Evolutionary conservation across 768 basidiomycete genomes (phyloP).

Genomic region (Favolaschia claudopus): DNA sequence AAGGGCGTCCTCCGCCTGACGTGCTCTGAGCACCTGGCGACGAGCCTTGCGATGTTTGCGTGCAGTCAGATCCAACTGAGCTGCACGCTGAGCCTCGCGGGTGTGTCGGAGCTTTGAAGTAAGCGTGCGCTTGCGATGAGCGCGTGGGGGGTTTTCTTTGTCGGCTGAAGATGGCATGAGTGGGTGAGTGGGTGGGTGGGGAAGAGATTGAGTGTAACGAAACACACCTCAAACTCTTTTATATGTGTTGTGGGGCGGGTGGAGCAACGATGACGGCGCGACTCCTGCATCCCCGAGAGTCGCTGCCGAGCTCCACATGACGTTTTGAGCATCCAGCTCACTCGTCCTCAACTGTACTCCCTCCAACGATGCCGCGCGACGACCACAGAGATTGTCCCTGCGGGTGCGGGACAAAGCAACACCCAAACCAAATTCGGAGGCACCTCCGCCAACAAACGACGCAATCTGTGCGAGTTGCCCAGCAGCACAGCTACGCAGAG

Average conservation of each 20-base stretch:
- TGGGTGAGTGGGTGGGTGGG: too few species aligned
- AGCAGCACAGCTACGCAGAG: neutral
- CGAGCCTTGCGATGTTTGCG: neutral
- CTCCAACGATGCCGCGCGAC: neutral
- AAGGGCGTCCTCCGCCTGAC: neutral
- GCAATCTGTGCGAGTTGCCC: neutral
- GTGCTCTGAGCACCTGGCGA: neutral
- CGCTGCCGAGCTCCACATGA: too few species aligned
- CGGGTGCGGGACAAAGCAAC: neutral
- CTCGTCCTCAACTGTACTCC: too few species aligned
- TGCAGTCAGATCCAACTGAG: neutral
- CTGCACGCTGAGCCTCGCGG: neutral
- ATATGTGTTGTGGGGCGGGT: neutral
- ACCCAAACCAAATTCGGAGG: neutral
- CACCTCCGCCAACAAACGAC: neutral
- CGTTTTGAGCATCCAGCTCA: too few species aligned
- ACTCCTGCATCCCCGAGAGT: too few species aligned
- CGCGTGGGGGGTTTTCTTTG: neutral
- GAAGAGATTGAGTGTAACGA: too few species aligned
- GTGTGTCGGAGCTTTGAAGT: neutral
- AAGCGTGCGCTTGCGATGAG: neutral
- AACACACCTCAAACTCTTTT: too few species aligned
- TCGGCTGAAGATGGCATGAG: neutral
- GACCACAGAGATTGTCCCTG: neutral
- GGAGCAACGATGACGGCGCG: too few species aligned